Conservation (phyloP, 331 rosid species). For the Phaseolus coccineus region DNA sequence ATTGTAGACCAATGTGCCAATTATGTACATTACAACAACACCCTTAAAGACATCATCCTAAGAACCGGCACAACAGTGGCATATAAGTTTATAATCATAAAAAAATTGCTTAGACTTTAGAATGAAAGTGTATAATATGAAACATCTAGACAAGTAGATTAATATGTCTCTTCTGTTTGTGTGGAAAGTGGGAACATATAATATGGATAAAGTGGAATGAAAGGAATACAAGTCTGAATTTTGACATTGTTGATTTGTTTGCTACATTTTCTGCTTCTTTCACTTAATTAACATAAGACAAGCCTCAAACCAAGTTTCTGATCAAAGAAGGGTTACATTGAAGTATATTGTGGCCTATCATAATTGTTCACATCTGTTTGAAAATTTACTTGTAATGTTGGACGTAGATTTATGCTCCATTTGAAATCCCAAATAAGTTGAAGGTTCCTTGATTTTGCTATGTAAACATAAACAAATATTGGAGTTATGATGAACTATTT, state of each 20-base stretch:
- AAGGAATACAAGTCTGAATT: background rate
- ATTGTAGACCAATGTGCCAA: too few species aligned
- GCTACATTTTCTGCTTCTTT: background rate
- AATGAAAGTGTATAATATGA: too few species aligned
- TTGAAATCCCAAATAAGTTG: slow-evolving; percentile 3
- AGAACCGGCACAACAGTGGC: too few species aligned
- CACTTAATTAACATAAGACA: background rate
- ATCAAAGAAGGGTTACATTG: background rate
- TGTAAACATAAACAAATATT: background rate
- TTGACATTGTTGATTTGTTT: slow-evolving; percentile 17
- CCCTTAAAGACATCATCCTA: too few species aligned
- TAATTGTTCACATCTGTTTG: background rate
- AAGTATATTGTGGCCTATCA: background rate
- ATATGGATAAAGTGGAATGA: background rate
- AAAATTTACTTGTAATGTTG: background rate
- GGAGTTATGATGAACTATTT: background rate
- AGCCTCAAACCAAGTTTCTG: background rate
- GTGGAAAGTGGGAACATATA: background rate
- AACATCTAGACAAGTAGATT: too few species aligned
- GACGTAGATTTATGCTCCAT: background rate
- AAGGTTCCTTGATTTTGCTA: background rate
- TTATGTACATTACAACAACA: too few species aligned
- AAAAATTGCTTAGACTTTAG: too few species aligned
- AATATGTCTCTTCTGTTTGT: background rate
- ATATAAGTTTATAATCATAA: too few species aligned